Evolutionary conservation across 2,329 filamentous ascomycete species (phyloP), one percentile per base, ranked within the genome.

Genomic region (Aurifilum marmelostoma): DNA sequence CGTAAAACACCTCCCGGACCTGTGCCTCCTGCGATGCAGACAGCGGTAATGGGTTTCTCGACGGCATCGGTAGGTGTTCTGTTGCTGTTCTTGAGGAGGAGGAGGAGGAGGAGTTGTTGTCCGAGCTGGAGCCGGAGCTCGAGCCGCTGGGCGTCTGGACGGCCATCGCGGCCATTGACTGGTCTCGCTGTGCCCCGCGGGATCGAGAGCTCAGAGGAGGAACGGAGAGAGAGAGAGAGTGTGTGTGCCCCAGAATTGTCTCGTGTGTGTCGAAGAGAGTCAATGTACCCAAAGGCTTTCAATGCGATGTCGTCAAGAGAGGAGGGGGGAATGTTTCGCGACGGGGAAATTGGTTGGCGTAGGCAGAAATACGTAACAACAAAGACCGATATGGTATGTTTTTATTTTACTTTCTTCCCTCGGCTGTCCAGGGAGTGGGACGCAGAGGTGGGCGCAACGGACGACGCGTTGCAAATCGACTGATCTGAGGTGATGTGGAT

Each of bases 21-120:
- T 96, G 92, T 4, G 88, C 84, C 84, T 97, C 93, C 79, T 97
- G 93, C 29, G 89, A 86, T 14, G 93, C 88, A 34, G 92, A 94
- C 68, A 97, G 85, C 37, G 94, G 94, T 58, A 97, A 83, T 21
- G 94, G 94, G 76, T 95, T 96, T 74, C 88, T 87, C 58, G 88
- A 89, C 29, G 89, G 89, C 76, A 89, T 82, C 29, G 79, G 75
- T 47, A 80, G 73, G 37, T 73, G 73, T 60, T 73, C 72, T 4
- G 75, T 59, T 32, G 54, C 9, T 58, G n/a, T 59, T 32, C 6
- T 56, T n/a, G n/a, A n/a, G n/a, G n/a, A n/a, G n/a, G n/a, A n/a
- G n/a, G n/a, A 3, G 52, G 27, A 14, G 52, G 5, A 24, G 5
- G 34, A 24, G n/a, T 72, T 71, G 34, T 68, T 64, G 50, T 43